Base-by-base conservation (phyloP, 306 rosid genomes). In the Inga laurina region DNA sequence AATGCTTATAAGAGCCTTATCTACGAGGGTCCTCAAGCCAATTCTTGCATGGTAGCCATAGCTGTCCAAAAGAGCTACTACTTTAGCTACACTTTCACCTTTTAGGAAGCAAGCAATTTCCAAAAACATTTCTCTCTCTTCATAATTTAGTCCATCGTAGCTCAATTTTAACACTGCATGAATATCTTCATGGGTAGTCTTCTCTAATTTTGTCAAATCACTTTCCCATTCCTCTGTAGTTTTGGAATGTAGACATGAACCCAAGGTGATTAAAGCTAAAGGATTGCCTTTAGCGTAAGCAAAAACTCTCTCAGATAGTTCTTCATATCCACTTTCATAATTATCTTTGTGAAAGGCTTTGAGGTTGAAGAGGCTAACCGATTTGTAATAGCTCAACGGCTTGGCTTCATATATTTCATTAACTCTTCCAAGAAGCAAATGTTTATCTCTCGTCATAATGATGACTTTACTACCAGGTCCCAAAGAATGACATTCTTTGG, bases 1-100 rank as follows among this genome's bases (percentile, higher is more conserved):
- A 44, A 44, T 8, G 46, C 66, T 74, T 43, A 84, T 44, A 15
- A 84, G 84, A 32, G 77, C 80, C 43, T 67, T 85, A 3, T 74
- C 81, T 15, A 35, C 3, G 4, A 85, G 73, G 7, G 41, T 37
- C 41, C 41, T 37, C 41, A 37, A 37, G 41, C 41, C 80, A 57
- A 44, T 32, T 4, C 0, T 7, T 3, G 78, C 77, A 67, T 52
- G 62, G 77, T 74, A 79, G 48, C 81, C 81, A 79, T 69, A 79
- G 37, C 16, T 22, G 5, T 79, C 81, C 2, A 84, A 69, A 15
- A 75, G 11, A 13, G 49, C 56, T 54, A 21, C 56, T 2, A 75
- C 68, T 35, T 8, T 11, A 37, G 21, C 68, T 5, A 10, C 37
- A 34, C 0, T 18, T 51, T 37, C 12, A 19, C 79, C 79, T 14